These are phyloP conservation scores for Plantago coronopus DNA, from an alignment of 305 asterid species.

Conservation along the genomic window DNA sequence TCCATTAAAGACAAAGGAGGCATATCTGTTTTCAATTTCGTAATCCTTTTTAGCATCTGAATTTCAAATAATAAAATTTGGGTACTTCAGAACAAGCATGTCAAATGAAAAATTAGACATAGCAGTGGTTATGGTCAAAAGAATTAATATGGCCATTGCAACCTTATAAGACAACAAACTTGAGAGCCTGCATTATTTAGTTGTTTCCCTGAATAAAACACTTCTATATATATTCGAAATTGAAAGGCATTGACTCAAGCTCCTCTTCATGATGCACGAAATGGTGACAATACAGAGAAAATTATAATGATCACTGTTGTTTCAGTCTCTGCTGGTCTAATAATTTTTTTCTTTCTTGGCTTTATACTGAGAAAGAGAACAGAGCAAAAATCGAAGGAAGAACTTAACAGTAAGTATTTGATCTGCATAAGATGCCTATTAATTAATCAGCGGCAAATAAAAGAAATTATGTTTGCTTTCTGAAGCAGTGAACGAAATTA, in stretches of 20 bases:
- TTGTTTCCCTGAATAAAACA: too few relatives aligned
- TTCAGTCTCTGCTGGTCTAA: constrained; percentile 15
- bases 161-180: too few relatives aligned
- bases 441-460: not conserved
- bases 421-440: not conserved
- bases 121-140: too few relatives aligned
- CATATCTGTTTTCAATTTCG: too few relatives aligned
- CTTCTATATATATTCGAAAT: too few relatives aligned
- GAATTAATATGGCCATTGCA: too few relatives aligned
- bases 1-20: too few relatives aligned
- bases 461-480: not conserved
- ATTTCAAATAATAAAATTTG: too few relatives aligned
- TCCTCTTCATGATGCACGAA: not conserved
- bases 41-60: too few relatives aligned
- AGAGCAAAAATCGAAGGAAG: constrained; percentile 17
- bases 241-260: not conserved
- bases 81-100: too few relatives aligned
- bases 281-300: constrained; percentile 14
- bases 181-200: too few relatives aligned
- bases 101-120: too few relatives aligned
- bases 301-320: constrained; percentile 21
- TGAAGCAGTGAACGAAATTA: not conserved
- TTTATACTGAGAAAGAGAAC: constrained; percentile 20
- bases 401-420: constrained; percentile 9
- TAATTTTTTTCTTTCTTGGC: constrained; percentile 23